phyloP scores from a whole-genome alignment of 2,329 filamentous ascomycete species.

The Scedosporium boydii region DNA sequence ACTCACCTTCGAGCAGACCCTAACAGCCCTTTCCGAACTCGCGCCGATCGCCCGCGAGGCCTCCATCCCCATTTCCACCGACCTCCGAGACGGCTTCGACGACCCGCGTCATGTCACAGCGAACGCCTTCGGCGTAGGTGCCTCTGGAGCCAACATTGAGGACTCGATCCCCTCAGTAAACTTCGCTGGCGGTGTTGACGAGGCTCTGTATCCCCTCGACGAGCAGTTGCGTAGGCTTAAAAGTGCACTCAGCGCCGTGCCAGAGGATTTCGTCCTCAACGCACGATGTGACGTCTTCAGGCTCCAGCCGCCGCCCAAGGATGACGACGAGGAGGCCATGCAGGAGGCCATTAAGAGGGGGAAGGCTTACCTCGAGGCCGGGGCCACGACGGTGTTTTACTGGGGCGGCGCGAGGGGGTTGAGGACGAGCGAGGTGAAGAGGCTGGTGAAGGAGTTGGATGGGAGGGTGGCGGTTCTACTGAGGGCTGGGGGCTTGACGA shows the following conservation, averaged over 20 bases:
- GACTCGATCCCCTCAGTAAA: constrained; percentile 31
- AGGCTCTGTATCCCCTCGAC: constrained; percentile 25
- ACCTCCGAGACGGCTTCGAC: constrained; percentile 53
- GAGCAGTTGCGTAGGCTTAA: constrained; percentile 39
- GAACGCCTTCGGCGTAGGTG: constrained; percentile 37
- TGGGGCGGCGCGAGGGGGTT: constrained; percentile 43
- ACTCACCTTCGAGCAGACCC: constrained; percentile 40
- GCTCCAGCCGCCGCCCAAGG: constrained; percentile 17
- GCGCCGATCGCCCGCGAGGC: constrained; percentile 28
- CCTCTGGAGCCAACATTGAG: constrained; percentile 50
- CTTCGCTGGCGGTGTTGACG: constrained; percentile 21
- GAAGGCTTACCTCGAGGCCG: constrained; percentile 45
- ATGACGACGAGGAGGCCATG: constrained; percentile 24
- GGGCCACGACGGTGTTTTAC: constrained; percentile 50
- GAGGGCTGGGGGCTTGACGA: constrained; percentile 27
- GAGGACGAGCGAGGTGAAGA: constrained; percentile 33
- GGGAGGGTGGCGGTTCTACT: constrained; percentile 40
- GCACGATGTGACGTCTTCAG: constrained; percentile 47
- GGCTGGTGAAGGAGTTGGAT: constrained; percentile 35
- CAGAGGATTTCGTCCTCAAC: constrained; percentile 44
- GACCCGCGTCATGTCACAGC: constrained; percentile 32
- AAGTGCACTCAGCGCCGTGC: constrained; percentile 30
- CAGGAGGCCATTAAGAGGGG: constrained; percentile 43
- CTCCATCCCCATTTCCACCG: constrained; percentile 41
- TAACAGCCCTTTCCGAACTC: constrained; percentile 35